These are phyloP conservation scores for Marasmius tenuissimus DNA, from an alignment of 1,284 basidiomycete species.

Conservation along the genomic window DNA sequence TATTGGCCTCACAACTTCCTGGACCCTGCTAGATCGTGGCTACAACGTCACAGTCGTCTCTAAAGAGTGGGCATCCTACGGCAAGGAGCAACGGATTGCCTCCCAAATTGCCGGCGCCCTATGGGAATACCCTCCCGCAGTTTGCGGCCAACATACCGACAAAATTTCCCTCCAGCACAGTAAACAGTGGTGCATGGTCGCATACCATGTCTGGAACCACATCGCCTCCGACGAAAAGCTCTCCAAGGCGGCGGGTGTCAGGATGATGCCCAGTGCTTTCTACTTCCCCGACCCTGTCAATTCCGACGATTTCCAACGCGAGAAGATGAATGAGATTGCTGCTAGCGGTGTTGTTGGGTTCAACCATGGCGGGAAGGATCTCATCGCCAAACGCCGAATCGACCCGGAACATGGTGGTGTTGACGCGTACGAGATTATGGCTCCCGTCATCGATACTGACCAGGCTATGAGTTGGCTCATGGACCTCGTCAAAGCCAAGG, in stretches of 20 bases:
- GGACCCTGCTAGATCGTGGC: slow-evolving; percentile 29
- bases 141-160: slow-evolving; percentile 34
- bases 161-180: slow-evolving; percentile 28
- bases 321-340: slow-evolving; percentile 29
- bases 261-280: slow-evolving; percentile 26
- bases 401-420: slow-evolving; percentile 28
- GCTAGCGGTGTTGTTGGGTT: slow-evolving; percentile 26
- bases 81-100: slow-evolving; percentile 25
- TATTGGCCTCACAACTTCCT: too few relatives aligned
- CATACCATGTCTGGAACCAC: too few relatives aligned
- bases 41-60: slow-evolving; percentile 30
- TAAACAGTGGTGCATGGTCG: slow-evolving; percentile 32
- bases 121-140: slow-evolving; percentile 37
- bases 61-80: too few relatives aligned
- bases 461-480: slow-evolving; percentile 33
- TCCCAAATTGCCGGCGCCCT: slow-evolving; percentile 32
- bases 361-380: slow-evolving; percentile 26
- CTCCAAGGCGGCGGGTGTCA: slow-evolving; percentile 14
- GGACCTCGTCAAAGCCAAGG: too few relatives aligned
- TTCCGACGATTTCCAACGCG: slow-evolving; percentile 25
- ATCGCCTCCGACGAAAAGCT: slow-evolving; percentile 11
- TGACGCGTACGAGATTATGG: slow-evolving; percentile 34
- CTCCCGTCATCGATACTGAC: slow-evolving; percentile 35
- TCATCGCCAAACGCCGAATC: slow-evolving; percentile 26
- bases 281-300: slow-evolving; percentile 33